Percentiles rank a stretch among this genome's conserved stretches.
phyloP scores from a whole-genome alignment of 768 basidiomycete genomes.

The Grammothele lineata region DNA sequence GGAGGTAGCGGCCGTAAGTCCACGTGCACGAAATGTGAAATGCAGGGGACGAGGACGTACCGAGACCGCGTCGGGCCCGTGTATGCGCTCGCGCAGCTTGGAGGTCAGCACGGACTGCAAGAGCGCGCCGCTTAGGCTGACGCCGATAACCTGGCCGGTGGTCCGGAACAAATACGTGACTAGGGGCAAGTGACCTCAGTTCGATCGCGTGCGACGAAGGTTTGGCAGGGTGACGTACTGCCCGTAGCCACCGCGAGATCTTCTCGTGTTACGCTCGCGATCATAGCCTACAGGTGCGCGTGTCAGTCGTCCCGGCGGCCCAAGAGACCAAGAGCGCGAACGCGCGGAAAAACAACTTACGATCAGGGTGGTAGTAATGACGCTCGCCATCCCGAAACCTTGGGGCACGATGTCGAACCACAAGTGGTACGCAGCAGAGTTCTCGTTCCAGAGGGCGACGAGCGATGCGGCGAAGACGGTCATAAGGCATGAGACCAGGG shows the following conservation, averaged over 20 bases:
- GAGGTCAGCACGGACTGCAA: slow-evolving; percentile 74
- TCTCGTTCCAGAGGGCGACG: slow-evolving; percentile 63
- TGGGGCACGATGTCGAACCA: slow-evolving; percentile 80
- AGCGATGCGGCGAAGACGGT: slow-evolving; percentile 55
- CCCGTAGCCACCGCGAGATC: slow-evolving; percentile 89
- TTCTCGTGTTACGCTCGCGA: slow-evolving; percentile 72
- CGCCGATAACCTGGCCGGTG: slow-evolving; percentile 93
- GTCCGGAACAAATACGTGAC: slow-evolving; percentile 94
- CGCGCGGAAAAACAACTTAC: slow-evolving; percentile 38
- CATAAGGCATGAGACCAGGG: slow-evolving; percentile 58
- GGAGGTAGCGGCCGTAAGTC: background rate
- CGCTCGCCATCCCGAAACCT: slow-evolving; percentile 79
- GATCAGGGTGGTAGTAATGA: slow-evolving; percentile 84
- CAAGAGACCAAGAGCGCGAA: background rate
- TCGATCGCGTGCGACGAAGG: background rate
- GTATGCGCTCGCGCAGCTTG: slow-evolving; percentile 70
- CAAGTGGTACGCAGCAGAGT: slow-evolving; percentile 55
- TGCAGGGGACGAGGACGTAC: slow-evolving; percentile 43
- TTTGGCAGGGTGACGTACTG: slow-evolving; percentile 49
- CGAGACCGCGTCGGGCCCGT: slow-evolving; percentile 67
- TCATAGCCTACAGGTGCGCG: slow-evolving; percentile 62
- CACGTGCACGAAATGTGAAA: slow-evolving; percentile 1
- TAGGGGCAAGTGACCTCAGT: slow-evolving; percentile 27
- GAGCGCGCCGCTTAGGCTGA: slow-evolving; percentile 81
- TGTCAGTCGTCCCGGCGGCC: background rate